Percentiles rank a stretch among this genome's conserved stretches.
These are phyloP conservation scores for Paecilomyces sp. DNA, from an alignment of 2,329 filamentous ascomycete species.

Conservation along the genomic window DNA sequence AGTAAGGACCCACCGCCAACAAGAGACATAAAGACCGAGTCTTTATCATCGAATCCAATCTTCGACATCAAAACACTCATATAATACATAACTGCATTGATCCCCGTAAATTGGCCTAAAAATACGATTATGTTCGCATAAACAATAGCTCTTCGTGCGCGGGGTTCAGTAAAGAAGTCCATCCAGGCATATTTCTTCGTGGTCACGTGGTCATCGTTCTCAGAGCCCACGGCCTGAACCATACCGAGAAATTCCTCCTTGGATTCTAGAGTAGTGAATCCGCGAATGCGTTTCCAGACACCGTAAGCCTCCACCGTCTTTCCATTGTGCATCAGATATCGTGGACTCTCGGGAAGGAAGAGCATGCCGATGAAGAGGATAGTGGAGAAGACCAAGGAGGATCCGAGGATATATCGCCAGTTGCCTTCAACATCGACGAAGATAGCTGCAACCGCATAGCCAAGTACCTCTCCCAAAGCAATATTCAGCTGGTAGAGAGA, in stretches of 20 bases:
- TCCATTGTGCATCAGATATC: constrained; percentile 64
- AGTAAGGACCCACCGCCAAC: constrained; percentile 63
- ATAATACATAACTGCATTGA: constrained; percentile 67
- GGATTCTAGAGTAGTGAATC: constrained; percentile 48
- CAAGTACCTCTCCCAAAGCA: constrained; percentile 65
- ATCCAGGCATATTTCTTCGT: constrained; percentile 60
- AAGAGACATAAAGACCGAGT: constrained; percentile 67
- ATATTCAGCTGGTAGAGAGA: constrained; percentile 72
- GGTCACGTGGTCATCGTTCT: constrained; percentile 45
- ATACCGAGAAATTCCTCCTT: constrained; percentile 67
- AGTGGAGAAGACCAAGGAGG: constrained; percentile 62
- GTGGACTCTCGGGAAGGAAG: constrained; percentile 63
- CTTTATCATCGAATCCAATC: constrained; percentile 57
- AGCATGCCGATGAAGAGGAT: constrained; percentile 59
- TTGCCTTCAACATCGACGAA: constrained; percentile 63
- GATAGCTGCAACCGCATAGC: constrained; percentile 65
- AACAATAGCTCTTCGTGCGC: constrained; percentile 58
- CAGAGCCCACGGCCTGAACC: constrained; percentile 56
- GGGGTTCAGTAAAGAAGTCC: constrained; percentile 65
- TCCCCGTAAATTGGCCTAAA: constrained; percentile 63
- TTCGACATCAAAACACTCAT: constrained; percentile 61
- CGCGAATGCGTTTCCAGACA: constrained; percentile 68
- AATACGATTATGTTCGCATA: constrained; percentile 66
- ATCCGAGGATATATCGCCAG: constrained; percentile 69
- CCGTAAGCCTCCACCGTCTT: constrained; percentile 53